Evolutionary conservation across 192 early-diverging fungal genomes (phyloP).

Genomic region (Allomyces javanicus): DNA sequence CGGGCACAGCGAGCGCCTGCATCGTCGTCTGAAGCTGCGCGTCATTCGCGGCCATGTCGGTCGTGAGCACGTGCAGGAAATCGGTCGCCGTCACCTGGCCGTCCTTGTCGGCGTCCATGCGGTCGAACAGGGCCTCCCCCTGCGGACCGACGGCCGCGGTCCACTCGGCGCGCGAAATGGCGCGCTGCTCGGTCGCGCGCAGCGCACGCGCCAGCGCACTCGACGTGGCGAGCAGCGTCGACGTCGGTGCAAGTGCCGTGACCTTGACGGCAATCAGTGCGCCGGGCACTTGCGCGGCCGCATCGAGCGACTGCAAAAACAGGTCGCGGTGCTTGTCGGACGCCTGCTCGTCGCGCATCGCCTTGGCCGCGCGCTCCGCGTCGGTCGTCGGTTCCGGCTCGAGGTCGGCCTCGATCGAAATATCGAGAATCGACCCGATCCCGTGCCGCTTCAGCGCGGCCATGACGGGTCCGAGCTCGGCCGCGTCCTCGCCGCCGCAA

Average conservation of each 20-base stretch:
- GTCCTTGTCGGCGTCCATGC: slow-evolving; percentile 24
- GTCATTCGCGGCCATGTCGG: slow-evolving; percentile 22
- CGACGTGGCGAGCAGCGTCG: slow-evolving; percentile 19
- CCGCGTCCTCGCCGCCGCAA: slow-evolving; percentile 61
- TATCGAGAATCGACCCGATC: slow-evolving; percentile 72
- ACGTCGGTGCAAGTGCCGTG: slow-evolving; percentile 22
- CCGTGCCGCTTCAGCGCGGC: slow-evolving; percentile 29
- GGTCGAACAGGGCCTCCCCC: slow-evolving; percentile 16
- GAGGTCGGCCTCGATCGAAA: slow-evolving; percentile 72
- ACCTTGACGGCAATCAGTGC: slow-evolving; percentile 30
- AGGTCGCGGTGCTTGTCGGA: slow-evolving; percentile 11
- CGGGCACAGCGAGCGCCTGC: slow-evolving; percentile 2
- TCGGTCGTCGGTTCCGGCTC: slow-evolving; percentile 7
- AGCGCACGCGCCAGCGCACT: slow-evolving; percentile 11
- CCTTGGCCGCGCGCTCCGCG: too few species aligned
- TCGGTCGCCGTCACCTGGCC: slow-evolving; percentile 46
- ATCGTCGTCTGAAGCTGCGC: slow-evolving; percentile 1
- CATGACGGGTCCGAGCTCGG: slow-evolving; percentile 73
- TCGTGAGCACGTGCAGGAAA: slow-evolving; percentile 38
- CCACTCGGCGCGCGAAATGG: not conserved
- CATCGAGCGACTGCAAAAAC: slow-evolving; percentile 20
- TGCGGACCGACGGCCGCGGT: not conserved
- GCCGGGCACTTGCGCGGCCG: slow-evolving; percentile 17
- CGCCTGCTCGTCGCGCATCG: too few species aligned
- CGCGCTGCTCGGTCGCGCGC: slow-evolving; percentile 10